Evolutionary conservation across 768 basidiomycete genomes (phyloP), one percentile per base, ranked within the genome.

Genomic region (Pleurotus sapidus): DNA sequence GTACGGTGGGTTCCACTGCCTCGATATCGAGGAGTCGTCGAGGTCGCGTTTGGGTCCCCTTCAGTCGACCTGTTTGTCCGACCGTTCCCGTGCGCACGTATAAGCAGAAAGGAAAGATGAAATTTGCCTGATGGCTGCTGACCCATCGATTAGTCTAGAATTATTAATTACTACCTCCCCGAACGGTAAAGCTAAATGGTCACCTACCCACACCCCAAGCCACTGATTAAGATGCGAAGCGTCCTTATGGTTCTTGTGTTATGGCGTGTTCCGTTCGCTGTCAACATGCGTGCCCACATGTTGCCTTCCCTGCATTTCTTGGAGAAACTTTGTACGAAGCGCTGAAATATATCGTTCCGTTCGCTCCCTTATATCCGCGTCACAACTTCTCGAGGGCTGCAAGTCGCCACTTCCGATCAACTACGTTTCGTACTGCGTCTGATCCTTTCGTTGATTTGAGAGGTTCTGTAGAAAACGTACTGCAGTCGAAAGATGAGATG

Each of bases 121-220:
- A 45, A 34, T 34, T 11, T 34, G 23, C 17, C 30, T 50, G 23
- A 20, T 50, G 30, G 37, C 37, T n/a, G 49, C 30, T 30, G 49
- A 34, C 20, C 49, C 14, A 50, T 50, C 49, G 49, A 50, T 50
- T 50, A 50, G 49, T 34, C 49, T 27, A 48, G 46, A 48, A 48
- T 48, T 48, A 48, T 48, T 24, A 48, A 17, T 48, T 15, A 25
- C 46, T 48, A 24, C 24, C 24, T n/a, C 17, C 46, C 46, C 46
- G 23, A 48, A 48, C 23, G 46, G 46, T 48, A 17, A 48, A 25
- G 18, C 23, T 15, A 20, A 48, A 17, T 48, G n/a, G 14, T 20
- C 46, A 48, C 46, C 46, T 25, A 48, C 46, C 46, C 46, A 48
- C 23, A 48, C 46, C 23, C n/a, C 27, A 20, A 15, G 27, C 49